A percentile compares a stretch with the other conserved stretches of the same genome.
phyloP scores from a whole-genome alignment of 345 rosid species.

The Acer negundo region DNA sequence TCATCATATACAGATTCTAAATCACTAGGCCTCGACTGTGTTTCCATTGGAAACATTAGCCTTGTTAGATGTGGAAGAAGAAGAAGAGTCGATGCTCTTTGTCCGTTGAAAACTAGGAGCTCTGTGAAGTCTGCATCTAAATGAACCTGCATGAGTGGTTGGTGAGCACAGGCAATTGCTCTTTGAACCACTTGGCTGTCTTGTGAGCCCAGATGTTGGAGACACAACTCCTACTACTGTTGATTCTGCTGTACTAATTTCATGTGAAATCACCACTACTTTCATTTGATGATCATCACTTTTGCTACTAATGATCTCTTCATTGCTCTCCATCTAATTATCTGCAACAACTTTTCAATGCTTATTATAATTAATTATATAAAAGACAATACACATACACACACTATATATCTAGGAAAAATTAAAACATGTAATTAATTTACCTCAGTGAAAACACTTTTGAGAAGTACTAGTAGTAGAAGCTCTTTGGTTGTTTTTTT shows the following conservation, averaged over 20 bases:
- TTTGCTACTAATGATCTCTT: slow-evolving; percentile 5
- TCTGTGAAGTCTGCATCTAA: slow-evolving; percentile 60
- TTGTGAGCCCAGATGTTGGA: slow-evolving; percentile 32
- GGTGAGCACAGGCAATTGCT: slow-evolving; percentile 70
- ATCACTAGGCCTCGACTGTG: slow-evolving; percentile 14
- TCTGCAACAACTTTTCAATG: neutral
- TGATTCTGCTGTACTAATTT: slow-evolving; percentile 11
- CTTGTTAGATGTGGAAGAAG: slow-evolving; percentile 27
- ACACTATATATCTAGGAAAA: too few relatives aligned
- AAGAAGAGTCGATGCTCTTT: slow-evolving; percentile 50
- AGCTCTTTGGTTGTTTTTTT: neutral
- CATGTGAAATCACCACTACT: slow-evolving; percentile 39
- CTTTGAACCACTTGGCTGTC: slow-evolving; percentile 61
- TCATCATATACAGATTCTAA: neutral
- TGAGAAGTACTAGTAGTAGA: neutral
- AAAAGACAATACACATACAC: neutral
- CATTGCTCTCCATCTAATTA: slow-evolving; percentile 32
- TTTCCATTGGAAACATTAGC: slow-evolving; percentile 16
- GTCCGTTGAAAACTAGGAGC: slow-evolving; percentile 52
- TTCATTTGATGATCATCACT: slow-evolving; percentile 30
- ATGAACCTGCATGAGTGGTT: slow-evolving; percentile 72
- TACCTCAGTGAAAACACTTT: slow-evolving; percentile 3
- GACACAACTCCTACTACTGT: neutral
- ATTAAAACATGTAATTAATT: neutral
- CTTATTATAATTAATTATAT: neutral